phyloP scores from a whole-genome alignment of 352 stramenopile species.

The Globisporangium paroecandrum region DNA sequence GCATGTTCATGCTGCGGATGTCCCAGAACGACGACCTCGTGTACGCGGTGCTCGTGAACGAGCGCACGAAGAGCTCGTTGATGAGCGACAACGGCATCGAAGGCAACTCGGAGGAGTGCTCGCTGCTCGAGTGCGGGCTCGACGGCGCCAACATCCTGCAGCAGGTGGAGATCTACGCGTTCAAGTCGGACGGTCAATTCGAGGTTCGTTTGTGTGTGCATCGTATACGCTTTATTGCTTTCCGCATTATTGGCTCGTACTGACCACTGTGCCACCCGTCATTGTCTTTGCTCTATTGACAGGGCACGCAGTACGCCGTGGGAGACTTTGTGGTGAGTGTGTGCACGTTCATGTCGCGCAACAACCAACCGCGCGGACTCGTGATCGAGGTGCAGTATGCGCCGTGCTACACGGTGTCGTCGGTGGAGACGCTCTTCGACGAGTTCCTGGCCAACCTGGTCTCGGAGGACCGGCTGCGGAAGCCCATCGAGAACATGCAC shows the following conservation, averaged over 20 bases:
- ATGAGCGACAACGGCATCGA: slow-evolving; percentile 77
- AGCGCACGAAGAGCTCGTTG: slow-evolving; percentile 51
- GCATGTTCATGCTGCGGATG: slow-evolving; percentile 90
- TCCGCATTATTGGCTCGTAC: background rate
- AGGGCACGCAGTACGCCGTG: slow-evolving; percentile 79
- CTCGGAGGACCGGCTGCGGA: slow-evolving; percentile 65
- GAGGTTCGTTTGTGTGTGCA: slow-evolving; percentile 33
- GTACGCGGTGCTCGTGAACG: slow-evolving; percentile 81
- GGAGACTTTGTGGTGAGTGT: slow-evolving; percentile 85
- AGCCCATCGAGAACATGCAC: slow-evolving; percentile 65
- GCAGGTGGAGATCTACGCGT: slow-evolving; percentile 87
- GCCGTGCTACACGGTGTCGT: slow-evolving; percentile 72
- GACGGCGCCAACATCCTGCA: slow-evolving; percentile 84
- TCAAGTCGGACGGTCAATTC: slow-evolving; percentile 87
- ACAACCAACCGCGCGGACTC: slow-evolving; percentile 74
- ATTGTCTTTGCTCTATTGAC: background rate
- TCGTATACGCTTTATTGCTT: background rate
- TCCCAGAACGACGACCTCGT: slow-evolving; percentile 85
- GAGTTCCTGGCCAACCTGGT: slow-evolving; percentile 75
- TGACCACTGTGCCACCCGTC: background rate
- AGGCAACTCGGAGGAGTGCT: slow-evolving; percentile 66
- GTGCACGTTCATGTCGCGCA: slow-evolving; percentile 86
- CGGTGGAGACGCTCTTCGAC: slow-evolving; percentile 79
- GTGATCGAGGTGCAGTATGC: slow-evolving; percentile 85
- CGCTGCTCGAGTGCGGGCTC: slow-evolving; percentile 78